Base-by-base conservation (phyloP, 352 stramenopile species). In the Phytopythium delawarense region DNA sequence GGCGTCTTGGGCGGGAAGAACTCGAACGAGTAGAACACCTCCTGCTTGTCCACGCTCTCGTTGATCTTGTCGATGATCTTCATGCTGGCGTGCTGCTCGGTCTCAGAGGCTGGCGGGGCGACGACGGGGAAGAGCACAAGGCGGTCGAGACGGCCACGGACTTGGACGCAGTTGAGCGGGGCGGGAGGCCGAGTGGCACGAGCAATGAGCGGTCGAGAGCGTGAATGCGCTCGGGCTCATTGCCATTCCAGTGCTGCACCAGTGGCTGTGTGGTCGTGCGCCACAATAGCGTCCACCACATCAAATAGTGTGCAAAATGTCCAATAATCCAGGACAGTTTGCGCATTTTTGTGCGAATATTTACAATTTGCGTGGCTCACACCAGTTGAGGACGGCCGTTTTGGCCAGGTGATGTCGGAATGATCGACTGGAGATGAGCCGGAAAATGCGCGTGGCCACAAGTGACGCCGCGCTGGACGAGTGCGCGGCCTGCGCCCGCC, bases 1-100 rank as follows among this genome's bases (percentile, higher is more conserved):
- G 97, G 83, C 20, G 96, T 99, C 63, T 97, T 97, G 52, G 98
- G 97, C 44, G 98, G 97, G 84, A 99, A 99, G 77, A 98, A 99
- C 83, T 99, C 98, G 64, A 99, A 97, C 56, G 96, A 99, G 78
- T 98, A 97, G 70, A 97, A 98, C 5, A 81, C 69, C 72, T 96
- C 84, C 63, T 91, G 75, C 69, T 90, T 84, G 45, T 76, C 81
- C 40, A 94, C 63, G 55, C 85, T 84, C 52, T 85, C 76, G 56
- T 76, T 78, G 65, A 96, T 97, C 81, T 96, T 96, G 67, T 96
- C 88, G 67, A 89, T 84, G 72, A 96, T 86, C 72, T 92, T 92
- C 87, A 95, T 94, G 34, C 11, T 34, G 4, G 51, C 51, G 51
- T 8, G 23, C 25, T 32, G 7, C 45, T 20, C 44, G 18, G 8